Evolutionary conservation across 306 rosid genomes (phyloP), one percentile per base, ranked within the genome.

Genomic region (Lathyrus sativus): DNA sequence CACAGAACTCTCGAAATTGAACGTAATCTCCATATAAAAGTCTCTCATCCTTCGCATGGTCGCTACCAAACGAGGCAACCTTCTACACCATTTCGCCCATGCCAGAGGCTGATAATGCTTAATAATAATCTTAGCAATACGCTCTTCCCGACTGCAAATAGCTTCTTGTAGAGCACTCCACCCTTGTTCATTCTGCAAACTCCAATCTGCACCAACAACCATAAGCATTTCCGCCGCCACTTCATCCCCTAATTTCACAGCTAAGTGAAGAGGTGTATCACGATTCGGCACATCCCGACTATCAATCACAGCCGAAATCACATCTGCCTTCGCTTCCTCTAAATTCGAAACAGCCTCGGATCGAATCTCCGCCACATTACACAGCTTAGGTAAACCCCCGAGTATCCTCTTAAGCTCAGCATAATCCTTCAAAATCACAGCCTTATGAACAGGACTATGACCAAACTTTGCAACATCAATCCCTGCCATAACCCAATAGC

Each of bases 131-230:
- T 75, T 84, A 7, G 99, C 89, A 64, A 95, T 85, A n/a, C 76
- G 77, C 80, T 95, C 99, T 78, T 95, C 92, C 72, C 95, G 81
- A 64, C 42, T 76, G 80, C 99, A 95, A 60, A 95, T 90, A 14
- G 99, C 99, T 80, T 95, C 99, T 84, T 95, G 97, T 66, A 95
- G 97, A 14, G 99, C 91, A 81, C 99, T 95, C 99, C 99, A 95
- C 0, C 99, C 99, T 22, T 76, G 93, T 62, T 95, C 99, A 74
- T 95, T 95, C 84, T 95, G 99, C 92, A 95, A 80, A 82, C 99
- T 95, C 99, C 97, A 95, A 83, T 95, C 99, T 10, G 95, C 96
- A 57, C 99, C 97, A 0, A 95, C 96, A 75, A 84, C 77, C 99
- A 95, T 95, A 65, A 95, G 96, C 92, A 84, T 78, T 82, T 95